Percentiles rank a stretch among this genome's conserved stretches.
Conservation (phyloP, 2,329 filamentous ascomycete genomes). For the Apiospora sp. region DNA sequence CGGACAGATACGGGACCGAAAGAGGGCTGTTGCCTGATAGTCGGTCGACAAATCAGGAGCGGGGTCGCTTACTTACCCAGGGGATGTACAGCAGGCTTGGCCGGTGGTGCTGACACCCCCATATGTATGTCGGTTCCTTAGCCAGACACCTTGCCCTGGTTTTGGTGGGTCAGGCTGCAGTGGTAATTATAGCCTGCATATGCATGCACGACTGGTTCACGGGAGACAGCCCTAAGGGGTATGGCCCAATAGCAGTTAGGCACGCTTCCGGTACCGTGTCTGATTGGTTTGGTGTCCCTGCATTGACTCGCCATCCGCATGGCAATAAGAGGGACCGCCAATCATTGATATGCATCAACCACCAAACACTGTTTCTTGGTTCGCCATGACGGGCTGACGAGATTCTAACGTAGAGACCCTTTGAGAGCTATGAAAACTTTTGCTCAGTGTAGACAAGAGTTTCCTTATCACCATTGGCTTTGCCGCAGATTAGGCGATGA, state of each 20-base stretch:
- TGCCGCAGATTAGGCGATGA: not conserved
- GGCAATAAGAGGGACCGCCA: not conserved
- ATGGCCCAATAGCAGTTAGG: not conserved
- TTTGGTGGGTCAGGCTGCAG: not conserved
- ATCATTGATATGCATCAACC: not conserved
- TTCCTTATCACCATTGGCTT: not conserved
- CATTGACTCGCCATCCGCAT: not conserved
- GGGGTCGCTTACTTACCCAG: not conserved
- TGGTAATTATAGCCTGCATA: not conserved
- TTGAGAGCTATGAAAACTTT: not conserved
- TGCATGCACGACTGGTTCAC: not conserved
- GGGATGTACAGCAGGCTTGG: not conserved
- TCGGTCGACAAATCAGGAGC: not conserved
- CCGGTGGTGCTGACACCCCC: not conserved
- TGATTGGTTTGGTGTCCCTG: not conserved
- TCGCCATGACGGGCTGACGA: not conserved
- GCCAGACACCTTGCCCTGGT: not conserved
- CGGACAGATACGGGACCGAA: not conserved
- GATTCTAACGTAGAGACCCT: too few species aligned
- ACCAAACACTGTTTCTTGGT: not conserved
- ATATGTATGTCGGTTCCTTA: not conserved
- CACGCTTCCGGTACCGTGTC: not conserved
- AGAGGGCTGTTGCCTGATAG: not conserved
- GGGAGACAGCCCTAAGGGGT: not conserved
- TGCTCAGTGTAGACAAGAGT: not conserved